Evolutionary conservation across 2,329 filamentous ascomycete genomes (phyloP), one percentile per base, ranked within the genome.

Genomic region (Plenodomus tracheiphilus): DNA sequence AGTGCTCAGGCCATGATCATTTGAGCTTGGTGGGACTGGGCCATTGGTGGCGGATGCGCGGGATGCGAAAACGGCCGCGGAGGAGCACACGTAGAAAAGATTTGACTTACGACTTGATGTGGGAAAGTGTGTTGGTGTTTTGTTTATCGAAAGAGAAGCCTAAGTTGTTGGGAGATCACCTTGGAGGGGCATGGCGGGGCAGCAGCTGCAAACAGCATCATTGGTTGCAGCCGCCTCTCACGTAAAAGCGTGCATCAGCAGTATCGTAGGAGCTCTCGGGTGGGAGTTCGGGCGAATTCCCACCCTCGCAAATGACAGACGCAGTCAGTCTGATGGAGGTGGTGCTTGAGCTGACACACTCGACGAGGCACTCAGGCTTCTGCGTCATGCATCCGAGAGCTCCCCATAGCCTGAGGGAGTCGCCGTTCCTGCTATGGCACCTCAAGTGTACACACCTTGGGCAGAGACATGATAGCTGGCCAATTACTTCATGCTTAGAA

Each of bases 31-130:
- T 54, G 48, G 53, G 51, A 15, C 46, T 47, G 42, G 49, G 49
- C 46, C 57, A 56, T 52, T 47, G 53, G 58, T 40, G 53, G 38
- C 53, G 54, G 61, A 54, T 58, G 59, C 55, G 60, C 46, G 58
- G 56, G 59, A 54, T 61, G 56, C 47, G 48, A 49, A 45, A 56
- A 43, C 69, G 69, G 69, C 68, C 68, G 69, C 68, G 69, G 69
- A 70, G 57, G 62, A 62, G 58, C 51, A 47, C 53, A 32, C 42
- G 22, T 38, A 49, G 40, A 58, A 58, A 63, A 48, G 49, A 53
- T 56, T 55, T 60, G 58, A 70, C 68, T 67, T 69, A 72, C 68
- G 57, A 65, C 64, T 56, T 57, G 51, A 47, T 63, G 53, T 56
- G 59, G 56, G 50, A 46, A 47, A 51, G 53, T 39, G 58, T 49